These are phyloP conservation scores for Pascua guehoae DNA, from an alignment of 1,284 basidiomycete genomes.

Conservation along the genomic window DNA sequence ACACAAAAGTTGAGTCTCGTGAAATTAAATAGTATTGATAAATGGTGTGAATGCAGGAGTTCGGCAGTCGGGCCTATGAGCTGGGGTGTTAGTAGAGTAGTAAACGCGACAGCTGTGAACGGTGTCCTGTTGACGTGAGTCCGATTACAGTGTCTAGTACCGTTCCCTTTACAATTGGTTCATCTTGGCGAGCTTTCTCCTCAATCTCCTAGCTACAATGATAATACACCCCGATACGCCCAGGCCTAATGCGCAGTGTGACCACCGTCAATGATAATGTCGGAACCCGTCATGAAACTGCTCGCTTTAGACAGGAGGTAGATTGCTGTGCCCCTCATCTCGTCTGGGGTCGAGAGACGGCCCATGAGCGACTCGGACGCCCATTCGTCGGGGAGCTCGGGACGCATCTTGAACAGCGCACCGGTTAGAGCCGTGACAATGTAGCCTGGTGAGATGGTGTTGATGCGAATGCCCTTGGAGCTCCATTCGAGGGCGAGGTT, in stretches of 20 bases:
- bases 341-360: slow-evolving; percentile 16
- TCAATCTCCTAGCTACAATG: too few species aligned
- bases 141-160: too few species aligned
- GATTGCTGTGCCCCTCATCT: slow-evolving; percentile 17
- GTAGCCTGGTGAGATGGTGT: slow-evolving; percentile 14
- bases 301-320: slow-evolving; percentile 42
- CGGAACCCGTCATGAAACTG: slow-evolving; percentile 20
- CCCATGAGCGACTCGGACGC: slow-evolving; percentile 12
- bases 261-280: slow-evolving; percentile 12
- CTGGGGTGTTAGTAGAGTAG: too few species aligned
- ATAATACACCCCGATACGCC: too few species aligned
- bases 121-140: too few species aligned
- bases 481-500: slow-evolving; percentile 82
- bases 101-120: too few species aligned
- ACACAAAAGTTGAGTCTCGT: too few species aligned
- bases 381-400: slow-evolving; percentile 22
- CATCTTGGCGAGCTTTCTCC: too few species aligned
- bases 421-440: slow-evolving; percentile 57
- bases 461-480: slow-evolving; percentile 62
- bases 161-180: too few species aligned
- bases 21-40: too few species aligned
- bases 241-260: slow-evolving; percentile 6
- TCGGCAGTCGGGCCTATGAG: too few species aligned
- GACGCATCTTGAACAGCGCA: slow-evolving; percentile 17
- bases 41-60: too few species aligned